Conservation (phyloP, 257 asterid genomes). For the Solanum pinnatisectum region DNA sequence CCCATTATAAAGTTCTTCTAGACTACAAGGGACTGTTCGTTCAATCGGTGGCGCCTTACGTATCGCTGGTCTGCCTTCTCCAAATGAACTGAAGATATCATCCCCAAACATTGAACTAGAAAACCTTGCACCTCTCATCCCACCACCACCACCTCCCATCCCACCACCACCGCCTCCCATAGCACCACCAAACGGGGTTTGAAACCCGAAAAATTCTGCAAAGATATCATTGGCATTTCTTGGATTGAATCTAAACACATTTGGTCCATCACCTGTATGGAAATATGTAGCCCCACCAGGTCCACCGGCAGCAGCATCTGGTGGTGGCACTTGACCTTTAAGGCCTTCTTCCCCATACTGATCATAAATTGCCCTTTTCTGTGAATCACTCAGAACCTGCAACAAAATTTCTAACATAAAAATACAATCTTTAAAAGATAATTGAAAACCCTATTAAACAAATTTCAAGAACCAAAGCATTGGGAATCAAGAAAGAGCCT, state of each 20-base stretch:
- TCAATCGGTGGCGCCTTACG: constrained; percentile 67
- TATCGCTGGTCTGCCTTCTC: constrained; percentile 40
- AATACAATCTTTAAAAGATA: neutral
- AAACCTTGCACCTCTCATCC: constrained; percentile 48
- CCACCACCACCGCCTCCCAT: constrained; percentile 5
- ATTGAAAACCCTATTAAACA: neutral
- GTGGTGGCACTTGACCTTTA: constrained; percentile 84
- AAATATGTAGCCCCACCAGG: constrained; percentile 61
- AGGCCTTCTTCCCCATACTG: constrained; percentile 92
- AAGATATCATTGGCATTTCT: constrained; percentile 75
- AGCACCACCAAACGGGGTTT: constrained; percentile 58
- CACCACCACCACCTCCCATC: constrained; percentile 23
- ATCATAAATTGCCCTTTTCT: constrained; percentile 72
- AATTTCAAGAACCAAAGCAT: neutral
- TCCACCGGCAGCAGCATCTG: constrained; percentile 34
- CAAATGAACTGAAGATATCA: constrained; percentile 63
- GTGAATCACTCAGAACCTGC: constrained; percentile 82
- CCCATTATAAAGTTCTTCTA: constrained; percentile 84
- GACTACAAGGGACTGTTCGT: constrained; percentile 55
- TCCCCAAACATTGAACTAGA: constrained; percentile 73
- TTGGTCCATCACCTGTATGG: constrained; percentile 72
- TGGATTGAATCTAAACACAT: constrained; percentile 61
- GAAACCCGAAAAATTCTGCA: constrained; percentile 67
- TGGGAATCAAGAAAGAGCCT: neutral
- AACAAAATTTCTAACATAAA: neutral